phyloP scores from a whole-genome alignment of 805 yeast species.

The Nakazawaea peltata region DNA sequence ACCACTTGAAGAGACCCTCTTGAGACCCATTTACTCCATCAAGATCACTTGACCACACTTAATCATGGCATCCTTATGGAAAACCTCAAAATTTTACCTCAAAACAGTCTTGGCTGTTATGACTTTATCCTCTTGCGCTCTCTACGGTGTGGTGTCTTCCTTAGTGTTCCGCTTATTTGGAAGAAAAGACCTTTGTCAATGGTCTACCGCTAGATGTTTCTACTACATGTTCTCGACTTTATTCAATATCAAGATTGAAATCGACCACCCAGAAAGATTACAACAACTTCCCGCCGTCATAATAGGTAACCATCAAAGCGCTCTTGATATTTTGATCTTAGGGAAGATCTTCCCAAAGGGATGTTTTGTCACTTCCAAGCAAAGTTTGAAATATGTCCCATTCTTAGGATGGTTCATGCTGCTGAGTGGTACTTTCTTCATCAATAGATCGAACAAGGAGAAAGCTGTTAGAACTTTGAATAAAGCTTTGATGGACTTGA shows the following conservation, averaged over 20 bases:
- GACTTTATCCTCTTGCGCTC: slow-evolving; percentile 50
- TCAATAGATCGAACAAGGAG: slow-evolving; percentile 73
- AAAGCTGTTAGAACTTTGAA: slow-evolving; percentile 72
- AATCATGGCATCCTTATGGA: too few species aligned
- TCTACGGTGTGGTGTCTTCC: slow-evolving; percentile 76
- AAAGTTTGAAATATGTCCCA: slow-evolving; percentile 76
- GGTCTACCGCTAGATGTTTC: slow-evolving; percentile 82
- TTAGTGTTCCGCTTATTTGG: slow-evolving; percentile 58
- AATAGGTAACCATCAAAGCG: slow-evolving; percentile 86
- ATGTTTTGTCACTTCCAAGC: slow-evolving; percentile 89
- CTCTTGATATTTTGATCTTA: slow-evolving; percentile 72
- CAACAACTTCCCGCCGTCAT: slow-evolving; percentile 65
- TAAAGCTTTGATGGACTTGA: slow-evolving; percentile 56
- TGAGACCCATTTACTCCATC: too few species aligned
- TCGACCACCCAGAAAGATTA: slow-evolving; percentile 59
- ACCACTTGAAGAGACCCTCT: too few species aligned
- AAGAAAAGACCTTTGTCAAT: slow-evolving; percentile 75
- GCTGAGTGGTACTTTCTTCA: slow-evolving; percentile 82
- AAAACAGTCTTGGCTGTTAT: slow-evolving; percentile 49
- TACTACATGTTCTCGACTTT: slow-evolving; percentile 50
- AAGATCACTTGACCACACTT: too few species aligned
- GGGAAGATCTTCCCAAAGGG: slow-evolving; percentile 83
- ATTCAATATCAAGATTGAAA: slow-evolving; percentile 62
- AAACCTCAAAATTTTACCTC: slow-evolving; percentile 40
- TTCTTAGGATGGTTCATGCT: slow-evolving; percentile 96